phyloP scores from a whole-genome alignment of 1,284 basidiomycete genomes.

The Moesziomyces sp. region DNA sequence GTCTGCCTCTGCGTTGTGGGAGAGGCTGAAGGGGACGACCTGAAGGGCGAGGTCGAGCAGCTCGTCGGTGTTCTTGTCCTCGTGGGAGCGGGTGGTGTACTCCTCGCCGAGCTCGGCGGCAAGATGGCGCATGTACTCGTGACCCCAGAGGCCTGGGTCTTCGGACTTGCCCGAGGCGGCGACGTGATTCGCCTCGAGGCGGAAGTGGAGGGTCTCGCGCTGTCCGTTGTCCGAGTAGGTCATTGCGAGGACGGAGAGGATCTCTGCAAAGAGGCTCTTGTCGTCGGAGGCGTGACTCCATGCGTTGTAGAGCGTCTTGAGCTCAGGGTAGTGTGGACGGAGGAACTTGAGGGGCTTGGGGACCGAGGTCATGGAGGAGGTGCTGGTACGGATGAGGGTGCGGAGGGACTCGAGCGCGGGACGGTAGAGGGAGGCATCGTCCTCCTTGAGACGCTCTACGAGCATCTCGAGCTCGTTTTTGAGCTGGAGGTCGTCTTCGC shows the following conservation, averaged over 20 bases:
- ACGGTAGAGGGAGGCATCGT: conserved; percentile 83
- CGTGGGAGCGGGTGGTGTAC: conserved; percentile 72
- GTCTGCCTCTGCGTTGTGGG: conserved; percentile 97
- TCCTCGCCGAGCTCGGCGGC: conserved; percentile 97
- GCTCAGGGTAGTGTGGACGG: conserved; percentile 89
- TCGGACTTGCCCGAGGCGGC: conserved; percentile 51
- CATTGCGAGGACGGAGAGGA: conserved; percentile 99
- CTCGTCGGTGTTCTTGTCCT: conserved; percentile 52
- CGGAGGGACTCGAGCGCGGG: conserved; percentile 93
- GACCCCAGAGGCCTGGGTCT: conserved; percentile 95
- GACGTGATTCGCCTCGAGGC: conserved; percentile 56
- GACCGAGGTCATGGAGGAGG: conserved; percentile 99
- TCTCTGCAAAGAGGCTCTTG: conserved; percentile 94
- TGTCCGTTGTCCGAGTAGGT: conserved; percentile 96
- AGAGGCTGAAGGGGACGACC: conserved; percentile 89
- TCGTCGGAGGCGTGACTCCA: conserved; percentile 57
- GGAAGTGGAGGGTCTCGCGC: conserved; percentile 83
- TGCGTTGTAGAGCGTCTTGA: conserved; percentile 70
- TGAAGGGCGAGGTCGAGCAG: conserved; percentile 79
- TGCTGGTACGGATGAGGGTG: conserved; percentile 93
- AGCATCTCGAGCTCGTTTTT: conserved; percentile 98
- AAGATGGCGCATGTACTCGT: conserved; percentile 97
- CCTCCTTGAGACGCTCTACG: conserved; percentile 91
- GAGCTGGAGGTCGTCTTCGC: conserved; percentile 91
- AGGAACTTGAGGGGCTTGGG: conserved; percentile 99